Evolutionary conservation across 768 basidiomycete genomes (phyloP).

Genomic region (Collybiopsis confluens): DNA sequence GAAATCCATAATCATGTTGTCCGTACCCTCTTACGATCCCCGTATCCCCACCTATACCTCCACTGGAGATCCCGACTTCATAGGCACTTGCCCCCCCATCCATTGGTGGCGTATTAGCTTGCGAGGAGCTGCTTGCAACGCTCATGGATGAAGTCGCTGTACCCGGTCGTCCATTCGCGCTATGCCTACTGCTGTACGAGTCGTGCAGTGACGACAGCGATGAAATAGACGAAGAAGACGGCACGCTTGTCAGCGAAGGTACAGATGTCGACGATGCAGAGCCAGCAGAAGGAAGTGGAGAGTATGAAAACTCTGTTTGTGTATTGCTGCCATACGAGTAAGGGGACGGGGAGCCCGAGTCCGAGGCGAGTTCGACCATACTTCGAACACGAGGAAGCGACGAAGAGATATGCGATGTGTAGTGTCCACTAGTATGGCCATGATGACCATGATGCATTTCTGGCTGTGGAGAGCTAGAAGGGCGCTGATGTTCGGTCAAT

Average conservation of each 20-base stretch:
- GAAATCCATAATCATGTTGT: constrained; percentile 80
- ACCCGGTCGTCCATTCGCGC: constrained; percentile 57
- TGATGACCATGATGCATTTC: constrained; percentile 31
- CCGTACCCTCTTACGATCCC: constrained; percentile 8
- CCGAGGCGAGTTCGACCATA: constrained; percentile 77
- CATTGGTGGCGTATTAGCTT: constrained; percentile 78
- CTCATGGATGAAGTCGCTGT: constrained; percentile 76
- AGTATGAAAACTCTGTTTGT: constrained; percentile 81
- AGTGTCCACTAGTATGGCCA: too few relatives aligned
- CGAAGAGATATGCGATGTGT: background rate
- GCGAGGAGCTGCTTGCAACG: constrained; percentile 71
- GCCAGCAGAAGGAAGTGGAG: constrained; percentile 42
- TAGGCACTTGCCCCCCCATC: constrained; percentile 61
- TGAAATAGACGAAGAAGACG: constrained; percentile 8
- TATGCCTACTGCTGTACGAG: constrained; percentile 20
- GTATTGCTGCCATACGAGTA: constrained; percentile 61
- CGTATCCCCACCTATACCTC: background rate
- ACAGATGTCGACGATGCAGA: background rate
- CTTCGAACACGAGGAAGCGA: constrained; percentile 71
- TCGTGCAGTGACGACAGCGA: constrained; percentile 40
- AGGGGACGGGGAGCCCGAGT: constrained; percentile 37
- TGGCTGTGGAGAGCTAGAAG: constrained; percentile 70
- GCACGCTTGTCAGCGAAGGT: constrained; percentile 6
- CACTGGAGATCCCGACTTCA: background rate
- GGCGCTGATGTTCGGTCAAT: constrained; percentile 53